Percentiles rank a stretch among this genome's conserved stretches.
Conservation (phyloP, 2,329 filamentous ascomycete genomes). For the Apiospora pterosperma region DNA sequence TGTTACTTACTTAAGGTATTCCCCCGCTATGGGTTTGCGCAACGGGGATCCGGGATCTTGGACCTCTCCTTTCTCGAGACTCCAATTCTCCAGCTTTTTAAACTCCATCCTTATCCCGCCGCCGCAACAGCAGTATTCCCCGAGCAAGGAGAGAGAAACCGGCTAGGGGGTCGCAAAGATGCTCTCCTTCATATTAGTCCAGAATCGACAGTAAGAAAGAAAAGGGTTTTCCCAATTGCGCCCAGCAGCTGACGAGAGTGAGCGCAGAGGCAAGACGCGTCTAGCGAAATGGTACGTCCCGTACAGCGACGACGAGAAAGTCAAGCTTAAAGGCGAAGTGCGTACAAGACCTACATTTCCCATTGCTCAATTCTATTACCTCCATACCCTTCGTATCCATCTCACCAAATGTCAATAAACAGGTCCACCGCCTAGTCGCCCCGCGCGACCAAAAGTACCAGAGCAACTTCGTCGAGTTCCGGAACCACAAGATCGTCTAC, state of each 20-base stretch:
- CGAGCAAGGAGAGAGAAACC: not conserved
- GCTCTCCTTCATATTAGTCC: constrained; percentile 40
- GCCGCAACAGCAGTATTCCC: not conserved
- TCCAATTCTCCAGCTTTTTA: not conserved
- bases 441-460: constrained; percentile 99
- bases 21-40: not conserved
- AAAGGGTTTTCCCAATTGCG: constrained; percentile 3
- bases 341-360: constrained; percentile 13
- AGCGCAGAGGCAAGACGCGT: constrained; percentile 88
- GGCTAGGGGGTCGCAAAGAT: constrained; percentile 21
- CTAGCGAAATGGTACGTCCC: constrained; percentile 99
- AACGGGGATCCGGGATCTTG: not conserved
- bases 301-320: constrained; percentile 98
- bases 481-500: constrained; percentile 95
- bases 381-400: not conserved
- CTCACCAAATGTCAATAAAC: constrained; percentile 7
- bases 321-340: constrained; percentile 97
- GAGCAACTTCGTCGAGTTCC: constrained; percentile 97
- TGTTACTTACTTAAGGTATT: not conserved
- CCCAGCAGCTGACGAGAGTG: not conserved
- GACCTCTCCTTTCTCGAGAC: not conserved
- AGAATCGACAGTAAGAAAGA: constrained; percentile 36
- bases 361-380: not conserved
- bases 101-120: constrained; percentile 1
- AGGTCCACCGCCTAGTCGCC: constrained; percentile 95